phyloP scores from a whole-genome alignment of 352 stramenopile species.

The Phytophthora constricta region DNA sequence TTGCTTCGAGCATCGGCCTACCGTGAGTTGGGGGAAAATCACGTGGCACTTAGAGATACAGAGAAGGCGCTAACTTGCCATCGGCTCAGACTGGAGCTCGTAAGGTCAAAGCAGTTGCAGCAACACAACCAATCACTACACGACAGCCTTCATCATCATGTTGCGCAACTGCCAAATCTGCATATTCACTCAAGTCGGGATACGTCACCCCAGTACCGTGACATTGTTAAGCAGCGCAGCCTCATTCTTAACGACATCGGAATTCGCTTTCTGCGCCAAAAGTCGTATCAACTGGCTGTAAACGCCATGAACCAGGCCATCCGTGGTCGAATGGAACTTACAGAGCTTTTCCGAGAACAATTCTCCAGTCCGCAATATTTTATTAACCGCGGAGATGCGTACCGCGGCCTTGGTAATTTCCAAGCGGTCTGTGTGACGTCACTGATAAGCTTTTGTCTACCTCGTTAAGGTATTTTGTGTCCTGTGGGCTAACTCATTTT shows the following conservation, averaged over 20 bases:
- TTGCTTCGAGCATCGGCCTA: conserved; percentile 71
- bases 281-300: conserved; percentile 74
- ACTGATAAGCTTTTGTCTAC: too few relatives aligned
- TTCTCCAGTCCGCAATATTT: conserved; percentile 63
- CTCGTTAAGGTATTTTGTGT: too few relatives aligned
- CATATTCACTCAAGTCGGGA: conserved; percentile 33
- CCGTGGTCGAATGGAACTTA: conserved; percentile 55
- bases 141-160: conserved; percentile 5
- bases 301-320: conserved; percentile 87
- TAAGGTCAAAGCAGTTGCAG: conserved; percentile 19
- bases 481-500: too few relatives aligned
- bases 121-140: conserved; percentile 16
- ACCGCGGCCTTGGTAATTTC: conserved; percentile 73
- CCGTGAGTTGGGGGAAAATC: conserved; percentile 65
- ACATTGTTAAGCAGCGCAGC: conserved; percentile 74
- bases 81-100: conserved; percentile 27
- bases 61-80: conserved; percentile 69
- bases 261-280: conserved; percentile 54
- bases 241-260: conserved; percentile 83
- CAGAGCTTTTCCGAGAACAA: conserved; percentile 51
- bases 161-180: too few relatives aligned
- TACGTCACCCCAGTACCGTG: conserved; percentile 56
- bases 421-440: conserved; percentile 75
- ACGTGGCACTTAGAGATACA: conserved; percentile 63
- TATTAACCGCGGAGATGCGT: conserved; percentile 76